A percentile compares a stretch with the other conserved stretches of the same genome.
These are phyloP conservation scores for Schwanniomyces vanrijiae DNA, from an alignment of 805 yeast genomes.

Conservation along the genomic window DNA sequence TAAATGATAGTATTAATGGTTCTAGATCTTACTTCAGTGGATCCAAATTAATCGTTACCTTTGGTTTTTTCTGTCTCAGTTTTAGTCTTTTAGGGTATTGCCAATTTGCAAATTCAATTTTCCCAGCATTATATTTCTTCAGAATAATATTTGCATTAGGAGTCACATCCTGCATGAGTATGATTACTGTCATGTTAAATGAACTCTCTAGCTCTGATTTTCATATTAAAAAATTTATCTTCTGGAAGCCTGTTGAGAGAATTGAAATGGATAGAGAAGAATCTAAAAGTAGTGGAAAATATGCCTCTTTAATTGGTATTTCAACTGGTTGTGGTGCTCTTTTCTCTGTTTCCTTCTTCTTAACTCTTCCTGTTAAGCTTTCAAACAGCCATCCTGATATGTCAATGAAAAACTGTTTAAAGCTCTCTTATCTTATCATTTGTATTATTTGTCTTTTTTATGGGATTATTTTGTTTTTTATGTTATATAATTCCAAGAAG, in stretches of 20 bases:
- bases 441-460: constrained; percentile 41
- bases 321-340: constrained; percentile 69
- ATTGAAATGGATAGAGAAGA: not conserved
- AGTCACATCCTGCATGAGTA: constrained; percentile 52
- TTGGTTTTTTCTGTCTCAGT: constrained; percentile 51
- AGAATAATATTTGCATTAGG: constrained; percentile 64
- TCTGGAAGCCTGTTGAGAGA: constrained; percentile 19
- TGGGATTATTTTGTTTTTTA: constrained; percentile 38
- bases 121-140: constrained; percentile 36
- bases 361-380: constrained; percentile 57
- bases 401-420: constrained; percentile 41
- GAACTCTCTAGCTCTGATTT: constrained; percentile 52
- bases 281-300: constrained; percentile 42
- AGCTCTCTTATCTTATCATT: constrained; percentile 48
- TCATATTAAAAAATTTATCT: constrained; percentile 23
- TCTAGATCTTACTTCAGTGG: constrained; percentile 36
- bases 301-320: constrained; percentile 61
- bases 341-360: constrained; percentile 53
- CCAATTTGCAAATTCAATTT: constrained; percentile 15
- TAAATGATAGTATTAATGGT: constrained; percentile 51
- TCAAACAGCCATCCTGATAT: constrained; percentile 38
- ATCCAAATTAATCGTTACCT: constrained; percentile 49
- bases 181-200: constrained; percentile 60
- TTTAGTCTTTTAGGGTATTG: constrained; percentile 51
- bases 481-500: constrained; percentile 43